Conservation (phyloP, 164 flowering plant species). For the Sextonia rubra region DNA sequence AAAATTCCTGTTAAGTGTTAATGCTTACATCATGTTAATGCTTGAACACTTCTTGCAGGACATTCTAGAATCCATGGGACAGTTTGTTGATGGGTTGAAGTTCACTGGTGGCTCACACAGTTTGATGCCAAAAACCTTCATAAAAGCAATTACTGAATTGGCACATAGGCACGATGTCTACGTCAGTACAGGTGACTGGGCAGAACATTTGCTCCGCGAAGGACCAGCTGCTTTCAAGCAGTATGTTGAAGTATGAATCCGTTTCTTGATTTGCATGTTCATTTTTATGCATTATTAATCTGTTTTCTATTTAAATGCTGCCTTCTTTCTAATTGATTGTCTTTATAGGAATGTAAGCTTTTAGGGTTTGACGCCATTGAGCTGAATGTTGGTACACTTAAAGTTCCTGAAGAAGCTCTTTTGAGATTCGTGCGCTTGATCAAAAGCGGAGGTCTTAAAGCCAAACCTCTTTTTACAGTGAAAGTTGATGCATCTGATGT, state of each 20-base stretch:
- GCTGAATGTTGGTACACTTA: constrained; percentile 68
- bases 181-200: constrained; percentile 93
- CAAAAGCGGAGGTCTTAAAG: constrained; percentile 74
- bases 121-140: constrained; percentile 54
- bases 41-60: constrained; percentile 38
- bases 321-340: neutral
- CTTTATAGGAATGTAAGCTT: constrained; percentile 69
- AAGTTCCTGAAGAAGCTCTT: constrained; percentile 78
- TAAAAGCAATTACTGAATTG: constrained; percentile 61
- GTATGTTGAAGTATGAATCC: constrained; percentile 58
- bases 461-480: constrained; percentile 73
- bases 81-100: constrained; percentile 84
- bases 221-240: constrained; percentile 71
- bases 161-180: constrained; percentile 85
- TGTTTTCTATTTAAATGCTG: neutral
- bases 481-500: constrained; percentile 73
- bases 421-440: constrained; percentile 76
- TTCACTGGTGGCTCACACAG: constrained; percentile 80
- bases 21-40: neutral
- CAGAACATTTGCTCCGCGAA: constrained; percentile 61
- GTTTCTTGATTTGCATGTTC: neutral
- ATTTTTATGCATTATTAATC: neutral
- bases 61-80: constrained; percentile 78
- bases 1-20: too few species aligned
- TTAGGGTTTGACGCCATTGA: constrained; percentile 92